A percentile compares a stretch with the other conserved stretches of the same genome.
Evolutionary conservation across 2,329 filamentous ascomycete genomes (phyloP).

Genomic region (Eutypa lata): DNA sequence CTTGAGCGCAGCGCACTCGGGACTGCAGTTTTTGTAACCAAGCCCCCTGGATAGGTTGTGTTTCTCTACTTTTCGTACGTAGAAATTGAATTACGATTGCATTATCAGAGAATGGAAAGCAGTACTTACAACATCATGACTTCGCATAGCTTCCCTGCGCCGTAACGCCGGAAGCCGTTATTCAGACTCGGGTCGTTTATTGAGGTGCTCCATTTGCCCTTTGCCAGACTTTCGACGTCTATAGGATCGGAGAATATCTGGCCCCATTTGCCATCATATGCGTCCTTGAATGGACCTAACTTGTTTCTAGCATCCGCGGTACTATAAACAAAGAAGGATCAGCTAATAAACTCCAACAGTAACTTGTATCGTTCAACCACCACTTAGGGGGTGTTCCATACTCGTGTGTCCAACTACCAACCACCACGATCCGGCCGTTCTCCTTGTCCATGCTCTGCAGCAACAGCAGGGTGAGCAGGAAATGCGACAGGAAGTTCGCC

Average conservation of each 20-base stretch:
- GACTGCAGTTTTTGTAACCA: neutral
- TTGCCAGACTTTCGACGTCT: conserved; percentile 13
- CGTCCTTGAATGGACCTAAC: conserved; percentile 4
- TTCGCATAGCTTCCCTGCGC: conserved; percentile 20
- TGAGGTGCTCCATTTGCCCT: conserved; percentile 11
- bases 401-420: conserved; percentile 30
- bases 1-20: neutral
- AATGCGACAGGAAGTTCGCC: conserved; percentile 30
- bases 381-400: conserved; percentile 9
- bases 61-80: too few species aligned
- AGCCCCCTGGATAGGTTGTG: neutral
- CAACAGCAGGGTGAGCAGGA: conserved; percentile 29
- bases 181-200: conserved; percentile 10
- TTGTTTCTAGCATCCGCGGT: conserved; percentile 12
- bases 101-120: too few species aligned
- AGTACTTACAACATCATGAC: conserved; percentile 23
- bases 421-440: conserved; percentile 25
- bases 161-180: conserved; percentile 22
- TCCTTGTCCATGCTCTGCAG: conserved; percentile 31
- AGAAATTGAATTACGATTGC: too few species aligned
- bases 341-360: too few species aligned
- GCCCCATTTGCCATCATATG: conserved; percentile 8
- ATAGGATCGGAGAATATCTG: conserved; percentile 12
- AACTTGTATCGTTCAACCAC: too few species aligned
- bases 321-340: conserved; percentile 1